Conservation (phyloP, 306 rosid species). For the Dicorynia guianensis region DNA sequence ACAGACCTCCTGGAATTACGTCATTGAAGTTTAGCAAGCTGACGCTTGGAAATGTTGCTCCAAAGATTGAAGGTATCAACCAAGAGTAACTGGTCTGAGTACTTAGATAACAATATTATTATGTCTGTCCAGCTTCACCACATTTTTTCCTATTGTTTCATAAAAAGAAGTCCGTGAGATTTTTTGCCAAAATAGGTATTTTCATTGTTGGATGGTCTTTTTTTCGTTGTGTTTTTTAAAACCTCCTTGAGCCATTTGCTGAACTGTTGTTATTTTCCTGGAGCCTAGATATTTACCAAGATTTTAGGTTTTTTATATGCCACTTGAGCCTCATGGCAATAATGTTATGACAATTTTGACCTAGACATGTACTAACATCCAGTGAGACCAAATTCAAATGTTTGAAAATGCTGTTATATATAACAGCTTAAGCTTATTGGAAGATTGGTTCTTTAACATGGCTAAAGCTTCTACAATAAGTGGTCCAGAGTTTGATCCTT, state of each 20-base stretch:
- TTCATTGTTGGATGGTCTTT: not conserved
- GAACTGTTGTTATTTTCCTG: not conserved
- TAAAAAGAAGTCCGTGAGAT: not conserved
- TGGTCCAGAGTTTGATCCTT: too few species aligned
- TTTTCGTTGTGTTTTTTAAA: not conserved
- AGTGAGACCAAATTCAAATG: not conserved
- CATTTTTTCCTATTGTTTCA: conserved; percentile 19
- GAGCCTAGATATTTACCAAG: not conserved
- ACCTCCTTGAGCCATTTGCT: not conserved
- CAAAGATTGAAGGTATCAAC: conserved; percentile 86
- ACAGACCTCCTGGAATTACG: conserved; percentile 88
- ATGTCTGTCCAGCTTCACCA: conserved; percentile 27
- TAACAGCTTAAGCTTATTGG: too few species aligned
- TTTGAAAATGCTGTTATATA: not conserved
- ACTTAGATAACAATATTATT: conserved; percentile 29
- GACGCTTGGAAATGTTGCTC: conserved; percentile 91
- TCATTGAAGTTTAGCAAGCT: conserved; percentile 90
- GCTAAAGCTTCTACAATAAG: too few species aligned
- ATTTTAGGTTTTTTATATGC: conserved; percentile 5
- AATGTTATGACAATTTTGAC: conserved; percentile 30
- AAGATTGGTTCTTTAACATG: too few species aligned
- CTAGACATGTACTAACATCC: conserved; percentile 8
- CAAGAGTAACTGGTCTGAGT: conserved; percentile 3
- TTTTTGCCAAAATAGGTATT: conserved; percentile 22
- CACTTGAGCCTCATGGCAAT: conserved; percentile 25